These are phyloP conservation scores for Ophiostoma tasmaniense DNA, from an alignment of 2,329 filamentous ascomycete species.

Conservation along the genomic window DNA sequence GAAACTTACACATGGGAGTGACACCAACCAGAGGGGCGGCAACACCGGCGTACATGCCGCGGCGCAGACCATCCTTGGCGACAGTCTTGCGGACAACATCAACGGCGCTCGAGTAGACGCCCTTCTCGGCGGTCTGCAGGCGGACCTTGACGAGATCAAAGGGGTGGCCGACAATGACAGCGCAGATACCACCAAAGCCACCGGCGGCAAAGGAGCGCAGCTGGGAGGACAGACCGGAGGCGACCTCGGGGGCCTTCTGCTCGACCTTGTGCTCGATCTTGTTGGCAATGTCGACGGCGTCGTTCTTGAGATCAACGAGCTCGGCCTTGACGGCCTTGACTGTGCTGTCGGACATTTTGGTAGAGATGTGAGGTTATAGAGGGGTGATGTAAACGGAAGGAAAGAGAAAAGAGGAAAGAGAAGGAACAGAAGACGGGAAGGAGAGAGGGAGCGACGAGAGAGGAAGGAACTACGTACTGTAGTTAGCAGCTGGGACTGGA, in stretches of 20 bases:
- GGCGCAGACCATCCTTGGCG: constrained; percentile 69
- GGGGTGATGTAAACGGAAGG: neutral
- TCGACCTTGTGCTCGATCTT: constrained; percentile 13
- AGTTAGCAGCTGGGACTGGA: neutral
- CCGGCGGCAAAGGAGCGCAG: constrained; percentile 80
- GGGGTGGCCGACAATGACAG: constrained; percentile 88
- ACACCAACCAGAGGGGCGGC: constrained; percentile 90
- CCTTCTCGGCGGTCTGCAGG: constrained; percentile 88
- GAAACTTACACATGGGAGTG: constrained; percentile 89
- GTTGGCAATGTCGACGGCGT: constrained; percentile 20
- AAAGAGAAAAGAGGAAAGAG: neutral
- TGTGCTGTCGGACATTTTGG: constrained; percentile 12
- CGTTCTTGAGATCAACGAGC: constrained; percentile 37
- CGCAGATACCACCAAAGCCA: constrained; percentile 87
- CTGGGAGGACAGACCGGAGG: constrained; percentile 35
- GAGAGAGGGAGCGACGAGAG: neutral
- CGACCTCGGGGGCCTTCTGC: constrained; percentile 22
- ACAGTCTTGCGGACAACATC: constrained; percentile 88
- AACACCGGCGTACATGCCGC: constrained; percentile 93
- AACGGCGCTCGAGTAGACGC: constrained; percentile 80
- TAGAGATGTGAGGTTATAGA: neutral
- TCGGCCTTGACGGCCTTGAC: constrained; percentile 33
- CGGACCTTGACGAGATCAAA: constrained; percentile 98
- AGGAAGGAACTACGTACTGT: neutral
- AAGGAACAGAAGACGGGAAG: neutral